phyloP scores from a whole-genome alignment of 306 rosid genomes.

The Abrus pulchellus region DNA sequence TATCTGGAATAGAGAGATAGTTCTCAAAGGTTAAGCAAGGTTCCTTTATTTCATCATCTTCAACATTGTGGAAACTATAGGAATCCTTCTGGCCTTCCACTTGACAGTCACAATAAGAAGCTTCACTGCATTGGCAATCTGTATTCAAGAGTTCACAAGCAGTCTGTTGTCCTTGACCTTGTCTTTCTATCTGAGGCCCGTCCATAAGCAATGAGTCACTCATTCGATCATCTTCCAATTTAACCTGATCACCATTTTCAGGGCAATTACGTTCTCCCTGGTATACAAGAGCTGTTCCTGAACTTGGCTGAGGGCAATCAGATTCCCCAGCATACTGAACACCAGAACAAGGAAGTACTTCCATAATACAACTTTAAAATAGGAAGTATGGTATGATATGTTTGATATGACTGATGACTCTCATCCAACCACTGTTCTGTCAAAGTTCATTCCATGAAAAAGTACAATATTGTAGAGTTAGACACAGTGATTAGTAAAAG shows the following conservation, averaged over 20 bases:
- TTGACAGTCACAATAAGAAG: constrained; percentile 55
- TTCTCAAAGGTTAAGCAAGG: constrained; percentile 58
- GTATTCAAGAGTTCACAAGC: constrained; percentile 50
- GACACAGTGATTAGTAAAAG: background rate
- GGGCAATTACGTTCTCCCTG: constrained; percentile 55
- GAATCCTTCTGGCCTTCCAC: constrained; percentile 58
- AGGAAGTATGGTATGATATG: constrained; percentile 44
- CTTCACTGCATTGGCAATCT: constrained; percentile 57
- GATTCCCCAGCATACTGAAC: constrained; percentile 63
- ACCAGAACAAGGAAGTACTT: constrained; percentile 72
- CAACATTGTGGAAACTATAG: constrained; percentile 58
- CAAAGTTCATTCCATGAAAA: constrained; percentile 45
- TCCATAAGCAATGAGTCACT: constrained; percentile 51
- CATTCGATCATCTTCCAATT: constrained; percentile 47
- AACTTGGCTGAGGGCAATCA: constrained; percentile 62
- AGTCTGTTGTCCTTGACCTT: constrained; percentile 51
- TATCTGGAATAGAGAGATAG: constrained; percentile 54
- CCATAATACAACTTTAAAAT: constrained; percentile 61
- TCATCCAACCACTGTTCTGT: constrained; percentile 49
- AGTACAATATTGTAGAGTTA: constrained; percentile 19
- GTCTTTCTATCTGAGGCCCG: constrained; percentile 55
- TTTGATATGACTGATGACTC: constrained; percentile 32
- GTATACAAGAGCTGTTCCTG: constrained; percentile 49
- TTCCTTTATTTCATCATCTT: constrained; percentile 56
- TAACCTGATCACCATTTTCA: constrained; percentile 54